Conservation (phyloP, 208 protist species). For the Naegleria gruberi region DNA sequence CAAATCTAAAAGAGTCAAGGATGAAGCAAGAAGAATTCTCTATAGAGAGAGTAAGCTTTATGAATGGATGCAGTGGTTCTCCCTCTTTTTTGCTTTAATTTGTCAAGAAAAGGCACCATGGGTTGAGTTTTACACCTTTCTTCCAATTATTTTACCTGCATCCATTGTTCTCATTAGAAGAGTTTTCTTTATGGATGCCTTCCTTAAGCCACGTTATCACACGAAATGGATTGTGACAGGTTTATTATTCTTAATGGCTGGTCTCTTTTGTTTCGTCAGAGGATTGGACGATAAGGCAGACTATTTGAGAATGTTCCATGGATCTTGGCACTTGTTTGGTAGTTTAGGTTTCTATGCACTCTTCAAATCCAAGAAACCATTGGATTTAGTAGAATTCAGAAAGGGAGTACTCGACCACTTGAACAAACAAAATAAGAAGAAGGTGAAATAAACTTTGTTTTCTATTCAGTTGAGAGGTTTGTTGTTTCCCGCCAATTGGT, state of each 20-base stretch:
- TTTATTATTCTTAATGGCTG: neutral
- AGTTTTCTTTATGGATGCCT: neutral
- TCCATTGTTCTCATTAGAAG: neutral
- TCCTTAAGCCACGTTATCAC: neutral
- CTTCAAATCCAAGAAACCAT: neutral
- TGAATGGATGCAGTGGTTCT: slow-evolving; percentile 16
- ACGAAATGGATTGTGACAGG: neutral
- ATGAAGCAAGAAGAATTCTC: too few relatives aligned
- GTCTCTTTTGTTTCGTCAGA: slow-evolving; percentile 10
- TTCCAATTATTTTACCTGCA: neutral
- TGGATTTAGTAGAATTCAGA: too few relatives aligned
- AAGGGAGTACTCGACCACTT: too few relatives aligned
- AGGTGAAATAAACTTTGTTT: too few relatives aligned
- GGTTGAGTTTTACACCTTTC: slow-evolving; percentile 22
- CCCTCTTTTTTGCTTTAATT: neutral
- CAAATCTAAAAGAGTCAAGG: too few relatives aligned
- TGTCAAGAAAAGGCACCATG: slow-evolving; percentile 29
- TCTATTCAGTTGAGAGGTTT: too few relatives aligned
- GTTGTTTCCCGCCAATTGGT: too few relatives aligned
- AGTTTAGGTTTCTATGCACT: neutral
- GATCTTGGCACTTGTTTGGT: slow-evolving; percentile 7
- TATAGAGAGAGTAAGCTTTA: neutral
- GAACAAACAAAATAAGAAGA: too few relatives aligned
- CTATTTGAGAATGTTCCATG: slow-evolving; percentile 24
- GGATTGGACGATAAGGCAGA: slow-evolving; percentile 21